Conservation (phyloP, 768 basidiomycete genomes). For the Auriscalpium microsporum region DNA sequence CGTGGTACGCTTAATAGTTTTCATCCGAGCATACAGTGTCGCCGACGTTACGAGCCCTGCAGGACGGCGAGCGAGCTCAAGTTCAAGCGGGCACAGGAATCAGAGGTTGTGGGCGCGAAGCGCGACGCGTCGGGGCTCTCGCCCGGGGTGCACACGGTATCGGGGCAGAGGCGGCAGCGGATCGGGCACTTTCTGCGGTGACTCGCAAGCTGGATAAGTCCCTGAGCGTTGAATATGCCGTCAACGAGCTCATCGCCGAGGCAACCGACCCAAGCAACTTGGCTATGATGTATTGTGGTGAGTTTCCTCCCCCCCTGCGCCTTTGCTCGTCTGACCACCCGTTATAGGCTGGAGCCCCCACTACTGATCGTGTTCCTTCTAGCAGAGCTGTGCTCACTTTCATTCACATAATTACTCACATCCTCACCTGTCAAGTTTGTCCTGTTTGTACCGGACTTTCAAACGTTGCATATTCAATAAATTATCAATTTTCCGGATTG, state of each 20-base stretch:
- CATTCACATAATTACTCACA: too few species aligned
- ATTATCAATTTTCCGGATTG: too few species aligned
- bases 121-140: constrained; percentile 27
- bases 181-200: constrained; percentile 77
- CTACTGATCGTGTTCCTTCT: background rate
- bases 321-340: background rate
- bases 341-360: background rate
- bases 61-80: constrained; percentile 79
- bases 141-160: constrained; percentile 57
- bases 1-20: constrained; percentile 50
- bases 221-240: constrained; percentile 85
- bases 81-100: constrained; percentile 50
- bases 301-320: constrained; percentile 16
- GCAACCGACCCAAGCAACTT: constrained; percentile 75
- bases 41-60: background rate
- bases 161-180: constrained; percentile 76
- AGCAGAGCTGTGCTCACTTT: background rate
- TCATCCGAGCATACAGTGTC: background rate
- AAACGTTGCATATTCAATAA: too few species aligned
- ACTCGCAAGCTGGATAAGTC: constrained; percentile 74
- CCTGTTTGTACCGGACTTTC: too few species aligned
- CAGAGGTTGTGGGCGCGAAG: constrained; percentile 14
- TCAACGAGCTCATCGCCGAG: constrained; percentile 86
- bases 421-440: too few species aligned
- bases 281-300: constrained; percentile 70